These are phyloP conservation scores for Singerocomus inundabilis DNA, from an alignment of 1,284 basidiomycete species.

Conservation along the genomic window DNA sequence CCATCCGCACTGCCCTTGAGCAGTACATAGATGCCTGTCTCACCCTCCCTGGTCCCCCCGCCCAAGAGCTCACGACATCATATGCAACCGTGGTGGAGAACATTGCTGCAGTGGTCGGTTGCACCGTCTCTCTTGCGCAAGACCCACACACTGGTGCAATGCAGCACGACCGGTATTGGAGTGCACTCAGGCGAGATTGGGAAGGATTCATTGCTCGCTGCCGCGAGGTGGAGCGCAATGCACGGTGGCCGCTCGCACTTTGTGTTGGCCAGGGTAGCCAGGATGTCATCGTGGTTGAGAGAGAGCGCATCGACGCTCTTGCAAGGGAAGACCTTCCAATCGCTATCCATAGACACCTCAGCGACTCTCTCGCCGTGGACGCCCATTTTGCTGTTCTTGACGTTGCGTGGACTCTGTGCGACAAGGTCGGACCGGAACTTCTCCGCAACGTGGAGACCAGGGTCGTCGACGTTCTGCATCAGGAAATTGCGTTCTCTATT, in stretches of 20 bases:
- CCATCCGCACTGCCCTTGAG: conserved; percentile 76
- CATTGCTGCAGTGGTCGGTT: conserved; percentile 84
- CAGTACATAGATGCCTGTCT: conserved; percentile 76
- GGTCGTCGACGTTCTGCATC: conserved; percentile 62
- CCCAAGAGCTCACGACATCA: conserved; percentile 51
- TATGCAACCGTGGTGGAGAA: conserved; percentile 74
- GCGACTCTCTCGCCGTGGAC: conserved; percentile 43
- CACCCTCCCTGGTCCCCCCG: conserved; percentile 56
- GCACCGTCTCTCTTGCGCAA: conserved; percentile 69
- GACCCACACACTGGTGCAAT: conserved; percentile 79
- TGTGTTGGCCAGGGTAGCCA: conserved; percentile 49
- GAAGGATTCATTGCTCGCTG: conserved; percentile 89
- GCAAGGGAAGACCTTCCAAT: conserved; percentile 69
- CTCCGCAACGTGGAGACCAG: conserved; percentile 57
- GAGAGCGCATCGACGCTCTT: conserved; percentile 70
- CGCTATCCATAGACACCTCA: conserved; percentile 49
- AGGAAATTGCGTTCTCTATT: conserved; percentile 73
- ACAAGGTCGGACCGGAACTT: conserved; percentile 53
- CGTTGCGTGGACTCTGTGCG: conserved; percentile 58
- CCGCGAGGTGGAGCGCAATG: conserved; percentile 81
- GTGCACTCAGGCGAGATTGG: conserved; percentile 86
- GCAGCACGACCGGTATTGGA: conserved; percentile 78
- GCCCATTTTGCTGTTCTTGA: conserved; percentile 53
- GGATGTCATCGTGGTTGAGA: conserved; percentile 66
- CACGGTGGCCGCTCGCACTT: conserved; percentile 78